These are phyloP conservation scores for Bolboschoenoplectus hybrid DNA, from an alignment of 202 grass and related monocot species.

Conservation along the genomic window DNA sequence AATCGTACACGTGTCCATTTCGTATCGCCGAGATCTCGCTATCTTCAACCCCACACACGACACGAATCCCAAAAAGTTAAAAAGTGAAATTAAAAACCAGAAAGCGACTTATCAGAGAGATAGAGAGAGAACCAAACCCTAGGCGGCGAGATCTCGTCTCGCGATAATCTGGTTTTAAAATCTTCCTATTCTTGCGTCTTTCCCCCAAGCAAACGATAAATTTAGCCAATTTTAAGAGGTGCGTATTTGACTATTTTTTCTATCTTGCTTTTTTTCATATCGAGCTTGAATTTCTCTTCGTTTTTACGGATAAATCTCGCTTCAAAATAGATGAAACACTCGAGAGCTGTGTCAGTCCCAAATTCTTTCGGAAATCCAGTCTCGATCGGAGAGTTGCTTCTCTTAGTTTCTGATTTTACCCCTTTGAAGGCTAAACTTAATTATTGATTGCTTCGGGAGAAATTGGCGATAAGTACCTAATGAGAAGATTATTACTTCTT, in stretches of 20 bases:
- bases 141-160: constrained; percentile 36
- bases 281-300: constrained; percentile 30
- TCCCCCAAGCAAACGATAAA: background rate
- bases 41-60: background rate
- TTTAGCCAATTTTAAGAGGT: constrained; percentile 25
- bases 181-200: background rate
- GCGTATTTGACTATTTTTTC: background rate
- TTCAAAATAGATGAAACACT: background rate
- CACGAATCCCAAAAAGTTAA: background rate
- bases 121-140: background rate
- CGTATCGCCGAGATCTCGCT: constrained; percentile 22
- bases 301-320: background rate
- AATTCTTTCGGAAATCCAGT: background rate
- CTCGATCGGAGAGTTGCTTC: background rate
- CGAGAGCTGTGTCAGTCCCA: background rate
- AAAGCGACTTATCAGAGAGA: background rate
- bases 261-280: background rate
- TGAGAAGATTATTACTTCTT: constrained; percentile 29
- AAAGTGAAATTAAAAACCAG: background rate
- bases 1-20: constrained; percentile 9
- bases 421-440: background rate
- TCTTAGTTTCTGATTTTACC: background rate
- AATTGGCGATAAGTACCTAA: constrained; percentile 53
- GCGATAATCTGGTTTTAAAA: background rate
- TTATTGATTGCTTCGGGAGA: background rate